Evolutionary conservation across 108 stramenopile genomes (phyloP).

Genomic region (Skeletonema tropicum): DNA sequence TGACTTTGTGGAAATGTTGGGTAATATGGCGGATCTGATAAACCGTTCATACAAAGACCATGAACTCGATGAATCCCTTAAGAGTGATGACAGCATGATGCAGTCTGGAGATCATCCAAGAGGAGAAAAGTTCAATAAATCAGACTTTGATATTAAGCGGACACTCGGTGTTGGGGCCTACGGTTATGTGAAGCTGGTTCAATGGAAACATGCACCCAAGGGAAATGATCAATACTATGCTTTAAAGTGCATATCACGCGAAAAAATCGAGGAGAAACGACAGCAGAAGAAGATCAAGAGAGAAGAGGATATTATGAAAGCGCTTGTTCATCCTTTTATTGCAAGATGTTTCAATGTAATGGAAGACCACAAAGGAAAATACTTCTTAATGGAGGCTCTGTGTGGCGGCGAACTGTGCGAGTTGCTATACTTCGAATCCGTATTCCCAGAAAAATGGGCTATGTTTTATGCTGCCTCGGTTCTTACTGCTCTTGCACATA

Average conservation of each 20-base stretch:
- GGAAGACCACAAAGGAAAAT: constrained; percentile 58
- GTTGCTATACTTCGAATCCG: constrained; percentile 45
- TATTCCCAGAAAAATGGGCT: constrained; percentile 60
- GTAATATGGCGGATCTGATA: constrained; percentile 61
- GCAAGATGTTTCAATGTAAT: constrained; percentile 49
- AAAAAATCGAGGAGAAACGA: constrained; percentile 55
- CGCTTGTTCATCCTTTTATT: constrained; percentile 64
- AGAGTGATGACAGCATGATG: neutral
- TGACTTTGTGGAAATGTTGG: constrained; percentile 71
- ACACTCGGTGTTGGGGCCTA: constrained; percentile 61
- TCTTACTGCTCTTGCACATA: constrained; percentile 62
- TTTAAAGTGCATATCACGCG: constrained; percentile 60
- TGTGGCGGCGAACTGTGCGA: constrained; percentile 77
- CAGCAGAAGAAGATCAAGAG: constrained; percentile 60
- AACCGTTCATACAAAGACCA: constrained; percentile 34
- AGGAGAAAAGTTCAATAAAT: constrained; percentile 23
- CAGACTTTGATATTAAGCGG: constrained; percentile 53
- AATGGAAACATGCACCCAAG: constrained; percentile 41
- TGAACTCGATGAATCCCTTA: neutral
- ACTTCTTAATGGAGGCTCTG: constrained; percentile 70
- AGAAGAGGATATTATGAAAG: constrained; percentile 58
- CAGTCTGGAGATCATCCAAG: constrained; percentile 12
- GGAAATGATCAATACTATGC: constrained; percentile 47
- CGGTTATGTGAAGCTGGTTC: constrained; percentile 51
- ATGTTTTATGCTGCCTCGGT: constrained; percentile 67